Evolutionary conservation across 1,284 basidiomycete genomes (phyloP).

Genomic region (Ganoderma resinaceum): DNA sequence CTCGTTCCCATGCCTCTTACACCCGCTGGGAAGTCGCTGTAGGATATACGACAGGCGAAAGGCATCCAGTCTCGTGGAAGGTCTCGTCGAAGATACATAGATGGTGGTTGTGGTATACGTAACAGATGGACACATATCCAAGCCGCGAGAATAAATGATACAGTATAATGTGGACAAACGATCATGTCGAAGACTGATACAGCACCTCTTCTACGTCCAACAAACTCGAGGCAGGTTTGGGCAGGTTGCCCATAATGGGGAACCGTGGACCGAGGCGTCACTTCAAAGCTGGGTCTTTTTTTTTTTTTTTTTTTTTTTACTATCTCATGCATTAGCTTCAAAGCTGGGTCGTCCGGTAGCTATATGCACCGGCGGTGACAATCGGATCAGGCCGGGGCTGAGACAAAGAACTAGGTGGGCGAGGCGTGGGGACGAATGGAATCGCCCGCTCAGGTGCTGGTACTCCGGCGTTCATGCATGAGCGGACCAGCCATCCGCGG

Average conservation of each 20-base stretch:
- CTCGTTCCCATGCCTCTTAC: neutral
- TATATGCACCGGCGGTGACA: neutral
- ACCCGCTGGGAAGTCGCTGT: neutral
- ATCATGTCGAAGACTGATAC: neutral
- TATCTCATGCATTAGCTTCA: too few relatives aligned
- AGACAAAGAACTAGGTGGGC: neutral
- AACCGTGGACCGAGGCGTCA: neutral
- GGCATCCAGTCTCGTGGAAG: neutral
- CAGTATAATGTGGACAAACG: neutral
- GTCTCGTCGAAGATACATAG: neutral
- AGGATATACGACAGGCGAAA: neutral
- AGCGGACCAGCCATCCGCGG: conserved; percentile 20
- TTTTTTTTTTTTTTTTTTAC: too few relatives aligned
- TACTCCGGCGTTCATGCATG: conserved; percentile 18
- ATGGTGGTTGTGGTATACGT: neutral
- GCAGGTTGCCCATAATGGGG: neutral
- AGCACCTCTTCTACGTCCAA: neutral
- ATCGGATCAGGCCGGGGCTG: neutral
- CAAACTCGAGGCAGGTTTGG: neutral
- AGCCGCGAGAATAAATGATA: neutral
- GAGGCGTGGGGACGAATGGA: neutral
- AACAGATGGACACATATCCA: neutral
- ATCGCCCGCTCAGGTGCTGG: conserved; percentile 9
- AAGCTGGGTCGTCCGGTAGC: neutral
- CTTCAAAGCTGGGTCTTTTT: neutral